These are phyloP conservation scores for Trichoderma sp. DNA, from an alignment of 2,329 filamentous ascomycete genomes.

Conservation along the genomic window DNA sequence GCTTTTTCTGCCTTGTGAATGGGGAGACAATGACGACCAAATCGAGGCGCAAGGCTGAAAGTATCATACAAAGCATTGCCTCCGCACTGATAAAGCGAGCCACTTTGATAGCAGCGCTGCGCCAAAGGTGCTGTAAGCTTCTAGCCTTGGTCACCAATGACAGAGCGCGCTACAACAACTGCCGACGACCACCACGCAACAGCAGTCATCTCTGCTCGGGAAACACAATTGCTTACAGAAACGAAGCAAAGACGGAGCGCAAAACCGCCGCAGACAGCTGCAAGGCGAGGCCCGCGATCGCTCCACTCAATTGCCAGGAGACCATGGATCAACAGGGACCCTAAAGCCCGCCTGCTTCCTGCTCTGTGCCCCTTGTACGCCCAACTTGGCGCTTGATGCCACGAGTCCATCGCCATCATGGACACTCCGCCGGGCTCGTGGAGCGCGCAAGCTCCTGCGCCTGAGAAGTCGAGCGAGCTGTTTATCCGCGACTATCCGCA, in stretches of 20 bases:
- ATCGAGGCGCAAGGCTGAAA: neutral
- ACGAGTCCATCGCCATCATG: constrained; percentile 35
- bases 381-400: constrained; percentile 8
- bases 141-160: constrained; percentile 12
- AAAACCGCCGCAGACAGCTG: neutral
- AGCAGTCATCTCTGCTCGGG: neutral
- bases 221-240: neutral
- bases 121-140: constrained; percentile 12
- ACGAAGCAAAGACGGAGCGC: neutral
- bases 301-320: constrained; percentile 18
- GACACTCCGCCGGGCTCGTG: constrained; percentile 46
- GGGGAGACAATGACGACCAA: neutral
- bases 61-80: neutral
- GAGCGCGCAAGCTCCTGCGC: constrained; percentile 46
- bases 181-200: neutral
- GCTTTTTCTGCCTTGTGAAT: neutral
- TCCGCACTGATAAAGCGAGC: neutral
- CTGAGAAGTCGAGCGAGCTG: constrained; percentile 68
- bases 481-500: constrained; percentile 83
- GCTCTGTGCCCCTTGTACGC: constrained; percentile 11
- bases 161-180: constrained; percentile 3
- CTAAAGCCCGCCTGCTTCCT: constrained; percentile 17
- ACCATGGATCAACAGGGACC: constrained; percentile 24
- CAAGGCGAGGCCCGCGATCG: neutral
- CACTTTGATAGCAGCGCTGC: neutral